These are phyloP conservation scores for Teratosphaeria nubilosa DNA, from an alignment of 2,329 filamentous ascomycete species.

Conservation along the genomic window DNA sequence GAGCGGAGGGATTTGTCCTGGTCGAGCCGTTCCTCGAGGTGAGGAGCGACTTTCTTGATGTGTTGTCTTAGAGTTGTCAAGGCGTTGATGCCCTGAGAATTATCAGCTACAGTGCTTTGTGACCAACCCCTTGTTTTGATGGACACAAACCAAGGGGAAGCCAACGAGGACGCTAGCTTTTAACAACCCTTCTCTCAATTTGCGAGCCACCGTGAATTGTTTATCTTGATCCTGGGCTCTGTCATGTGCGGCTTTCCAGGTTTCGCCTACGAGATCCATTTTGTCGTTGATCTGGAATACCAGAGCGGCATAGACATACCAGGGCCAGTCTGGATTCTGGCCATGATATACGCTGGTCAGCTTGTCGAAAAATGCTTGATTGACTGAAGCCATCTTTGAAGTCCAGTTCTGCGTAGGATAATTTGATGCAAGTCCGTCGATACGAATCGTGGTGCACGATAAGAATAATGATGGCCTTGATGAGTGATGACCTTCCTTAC, in stretches of 20 bases:
- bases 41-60: constrained; percentile 4
- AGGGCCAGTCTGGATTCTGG: constrained; percentile 1
- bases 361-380: constrained; percentile 8
- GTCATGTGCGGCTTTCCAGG: constrained; percentile 6
- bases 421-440: no score
- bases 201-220: constrained; percentile 6
- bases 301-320: constrained; percentile 10
- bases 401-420: no score
- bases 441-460: no score
- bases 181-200: constrained; percentile 8
- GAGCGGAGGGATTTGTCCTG: constrained; percentile 8
- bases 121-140: neutral
- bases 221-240: constrained; percentile 2
- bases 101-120: neutral
- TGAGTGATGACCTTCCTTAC: no score
- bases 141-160: constrained; percentile 5
- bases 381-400: neutral
- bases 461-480: no score
- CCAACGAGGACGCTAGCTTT: constrained; percentile 11
- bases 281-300: constrained; percentile 12
- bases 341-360: constrained; percentile 8
- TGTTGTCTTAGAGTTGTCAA: constrained; percentile 8
- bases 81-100: constrained; percentile 9
- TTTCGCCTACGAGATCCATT: constrained; percentile 8
- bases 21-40: constrained; percentile 5